A percentile compares a stretch with the other conserved stretches of the same genome.
Evolutionary conservation across 768 basidiomycete species (phyloP).

Genomic region (Suillus occidentalis): DNA sequence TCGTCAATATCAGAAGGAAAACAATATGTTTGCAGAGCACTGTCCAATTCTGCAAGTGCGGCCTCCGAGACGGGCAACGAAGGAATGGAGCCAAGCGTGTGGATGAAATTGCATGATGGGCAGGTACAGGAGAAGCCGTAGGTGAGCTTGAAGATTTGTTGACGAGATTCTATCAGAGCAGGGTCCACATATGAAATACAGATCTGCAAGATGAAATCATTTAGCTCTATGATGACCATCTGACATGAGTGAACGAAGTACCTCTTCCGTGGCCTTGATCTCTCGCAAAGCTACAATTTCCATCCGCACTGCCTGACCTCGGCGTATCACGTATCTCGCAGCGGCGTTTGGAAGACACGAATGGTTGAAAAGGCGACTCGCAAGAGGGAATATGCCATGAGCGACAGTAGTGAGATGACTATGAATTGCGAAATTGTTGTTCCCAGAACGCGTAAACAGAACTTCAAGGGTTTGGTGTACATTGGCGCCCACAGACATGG

Average conservation of each 20-base stretch:
- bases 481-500: conserved; percentile 26
- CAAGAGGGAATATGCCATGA: conserved; percentile 74
- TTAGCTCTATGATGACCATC: neutral
- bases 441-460: conserved; percentile 64
- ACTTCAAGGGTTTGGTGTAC: conserved; percentile 23
- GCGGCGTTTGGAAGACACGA: conserved; percentile 76
- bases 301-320: conserved; percentile 47
- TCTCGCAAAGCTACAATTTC: conserved; percentile 63
- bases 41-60: conserved; percentile 15
- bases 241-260: conserved; percentile 24
- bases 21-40: conserved; percentile 42
- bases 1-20: conserved; percentile 28
- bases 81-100: conserved; percentile 37
- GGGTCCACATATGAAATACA: conserved; percentile 79
- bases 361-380: conserved; percentile 83
- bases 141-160: conserved; percentile 54
- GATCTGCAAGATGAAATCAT: conserved; percentile 44
- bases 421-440: conserved; percentile 81
- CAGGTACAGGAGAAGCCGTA: conserved; percentile 74
- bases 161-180: conserved; percentile 61
- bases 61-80: conserved; percentile 33
- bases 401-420: conserved; percentile 69
- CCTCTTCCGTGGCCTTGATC: conserved; percentile 65
- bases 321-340: conserved; percentile 52
- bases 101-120: conserved; percentile 51